Evolutionary conservation across 2,329 filamentous ascomycete species (phyloP).

Genomic region (Diplodia scrobiculata): DNA sequence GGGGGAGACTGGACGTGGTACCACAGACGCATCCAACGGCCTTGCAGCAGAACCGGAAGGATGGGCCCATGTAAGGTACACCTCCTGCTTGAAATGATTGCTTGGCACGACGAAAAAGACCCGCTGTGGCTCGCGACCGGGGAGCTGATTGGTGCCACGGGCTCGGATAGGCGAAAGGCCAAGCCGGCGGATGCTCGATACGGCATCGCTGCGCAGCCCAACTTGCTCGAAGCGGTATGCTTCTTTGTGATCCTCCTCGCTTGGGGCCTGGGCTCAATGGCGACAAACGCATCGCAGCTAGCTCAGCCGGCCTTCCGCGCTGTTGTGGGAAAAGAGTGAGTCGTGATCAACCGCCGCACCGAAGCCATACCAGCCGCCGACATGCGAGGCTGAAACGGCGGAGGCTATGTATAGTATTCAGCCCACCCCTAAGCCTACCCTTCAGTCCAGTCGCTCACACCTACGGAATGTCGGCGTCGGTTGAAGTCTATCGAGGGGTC

Average conservation of each 20-base stretch:
- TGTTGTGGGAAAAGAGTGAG: background rate
- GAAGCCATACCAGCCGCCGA: background rate
- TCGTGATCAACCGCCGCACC: background rate
- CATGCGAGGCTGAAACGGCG: background rate
- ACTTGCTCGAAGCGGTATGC: background rate
- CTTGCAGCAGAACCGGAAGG: background rate
- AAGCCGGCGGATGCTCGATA: constrained; percentile 3
- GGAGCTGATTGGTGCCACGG: constrained; percentile 1
- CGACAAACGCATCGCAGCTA: background rate
- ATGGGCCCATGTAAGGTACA: background rate
- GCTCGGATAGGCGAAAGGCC: background rate
- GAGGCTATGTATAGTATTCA: background rate
- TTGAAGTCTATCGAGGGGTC: background rate
- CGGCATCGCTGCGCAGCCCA: background rate
- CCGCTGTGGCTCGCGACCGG: background rate
- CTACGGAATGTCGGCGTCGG: background rate
- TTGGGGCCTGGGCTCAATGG: background rate
- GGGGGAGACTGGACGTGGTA: background rate
- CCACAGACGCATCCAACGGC: background rate
- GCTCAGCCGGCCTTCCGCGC: background rate
- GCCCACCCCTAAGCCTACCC: background rate
- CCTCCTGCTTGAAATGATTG: background rate
- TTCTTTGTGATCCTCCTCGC: background rate
- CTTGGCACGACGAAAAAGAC: background rate
- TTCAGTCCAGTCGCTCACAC: background rate